Conservation (phyloP, 345 rosid species). For the Gossypium stocksii region DNA sequence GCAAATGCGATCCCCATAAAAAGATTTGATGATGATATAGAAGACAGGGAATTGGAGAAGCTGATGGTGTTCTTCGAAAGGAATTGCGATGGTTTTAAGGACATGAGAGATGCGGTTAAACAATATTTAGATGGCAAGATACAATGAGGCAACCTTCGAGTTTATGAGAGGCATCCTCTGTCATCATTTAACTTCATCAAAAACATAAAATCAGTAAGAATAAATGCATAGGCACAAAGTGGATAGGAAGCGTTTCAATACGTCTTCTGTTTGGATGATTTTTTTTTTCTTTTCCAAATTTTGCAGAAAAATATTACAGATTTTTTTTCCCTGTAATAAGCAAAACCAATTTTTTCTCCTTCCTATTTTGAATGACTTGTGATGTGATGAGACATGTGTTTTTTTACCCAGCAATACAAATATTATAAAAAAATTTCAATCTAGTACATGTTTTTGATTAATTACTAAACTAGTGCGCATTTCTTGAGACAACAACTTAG, state of each 20-base stretch:
- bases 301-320: background rate
- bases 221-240: too few relatives aligned
- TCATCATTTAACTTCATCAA: too few relatives aligned
- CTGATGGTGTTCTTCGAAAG: constrained; percentile 46
- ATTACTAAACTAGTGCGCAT: too few relatives aligned
- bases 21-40: constrained; percentile 45
- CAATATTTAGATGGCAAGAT: background rate
- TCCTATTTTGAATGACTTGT: background rate
- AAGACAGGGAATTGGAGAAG: constrained; percentile 51
- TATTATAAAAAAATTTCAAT: too few relatives aligned
- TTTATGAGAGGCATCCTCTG: too few relatives aligned
- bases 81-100: constrained; percentile 42
- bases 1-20: constrained; percentile 71
- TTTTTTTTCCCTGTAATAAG: background rate
- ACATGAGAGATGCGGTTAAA: constrained; percentile 54
- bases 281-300: background rate
- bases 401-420: too few relatives aligned
- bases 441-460: too few relatives aligned
- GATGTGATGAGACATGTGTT: background rate
- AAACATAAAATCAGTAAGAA: too few relatives aligned
- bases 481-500: too few relatives aligned
- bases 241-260: too few relatives aligned
- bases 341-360: background rate
- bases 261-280: background rate
- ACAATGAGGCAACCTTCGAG: background rate